A percentile compares a stretch with the other conserved stretches of the same genome.
phyloP scores from a whole-genome alignment of 108 stramenopile species.

The Schizochytrium sp. region DNA sequence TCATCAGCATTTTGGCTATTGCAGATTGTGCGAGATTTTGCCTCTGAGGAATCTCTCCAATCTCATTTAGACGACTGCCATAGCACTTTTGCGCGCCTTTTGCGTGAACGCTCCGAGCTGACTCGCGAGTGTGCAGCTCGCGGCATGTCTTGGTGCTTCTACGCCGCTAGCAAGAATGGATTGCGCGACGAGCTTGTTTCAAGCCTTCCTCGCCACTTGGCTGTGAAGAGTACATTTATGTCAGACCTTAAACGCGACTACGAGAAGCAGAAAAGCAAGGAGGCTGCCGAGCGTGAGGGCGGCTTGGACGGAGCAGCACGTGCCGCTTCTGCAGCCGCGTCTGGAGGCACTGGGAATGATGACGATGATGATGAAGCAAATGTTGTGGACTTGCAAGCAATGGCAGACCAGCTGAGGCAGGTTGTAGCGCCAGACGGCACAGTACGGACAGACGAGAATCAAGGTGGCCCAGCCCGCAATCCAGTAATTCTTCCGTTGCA shows the following conservation, averaged over 20 bases:
- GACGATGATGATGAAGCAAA: constrained; percentile 22
- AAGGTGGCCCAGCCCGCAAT: too few relatives aligned
- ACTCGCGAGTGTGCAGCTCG: constrained; percentile 57
- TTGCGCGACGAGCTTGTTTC: constrained; percentile 16
- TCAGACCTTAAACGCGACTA: constrained; percentile 51
- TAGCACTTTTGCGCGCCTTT: constrained; percentile 10
- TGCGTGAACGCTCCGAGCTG: constrained; percentile 47
- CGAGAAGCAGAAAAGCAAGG: constrained; percentile 4
- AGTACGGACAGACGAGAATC: neutral
- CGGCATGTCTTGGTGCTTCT: constrained; percentile 50
- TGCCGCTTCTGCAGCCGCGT: neutral
- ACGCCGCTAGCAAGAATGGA: neutral
- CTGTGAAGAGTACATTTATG: constrained; percentile 30
- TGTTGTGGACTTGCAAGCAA: neutral
- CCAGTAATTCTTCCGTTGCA: neutral
- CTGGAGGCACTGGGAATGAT: neutral
- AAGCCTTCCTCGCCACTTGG: constrained; percentile 51
- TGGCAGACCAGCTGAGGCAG: neutral
- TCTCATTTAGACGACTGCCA: neutral
- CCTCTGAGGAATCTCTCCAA: neutral
- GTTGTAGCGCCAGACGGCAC: neutral
- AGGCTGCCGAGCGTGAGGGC: neutral
- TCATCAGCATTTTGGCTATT: constrained; percentile 43
- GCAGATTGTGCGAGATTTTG: neutral
- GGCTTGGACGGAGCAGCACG: neutral